A percentile compares a stretch with the other conserved stretches of the same genome.
These are phyloP conservation scores for Aspergillus sclerotioniger DNA, from an alignment of 495 filamentous ascomycete genomes.

Conservation along the genomic window DNA sequence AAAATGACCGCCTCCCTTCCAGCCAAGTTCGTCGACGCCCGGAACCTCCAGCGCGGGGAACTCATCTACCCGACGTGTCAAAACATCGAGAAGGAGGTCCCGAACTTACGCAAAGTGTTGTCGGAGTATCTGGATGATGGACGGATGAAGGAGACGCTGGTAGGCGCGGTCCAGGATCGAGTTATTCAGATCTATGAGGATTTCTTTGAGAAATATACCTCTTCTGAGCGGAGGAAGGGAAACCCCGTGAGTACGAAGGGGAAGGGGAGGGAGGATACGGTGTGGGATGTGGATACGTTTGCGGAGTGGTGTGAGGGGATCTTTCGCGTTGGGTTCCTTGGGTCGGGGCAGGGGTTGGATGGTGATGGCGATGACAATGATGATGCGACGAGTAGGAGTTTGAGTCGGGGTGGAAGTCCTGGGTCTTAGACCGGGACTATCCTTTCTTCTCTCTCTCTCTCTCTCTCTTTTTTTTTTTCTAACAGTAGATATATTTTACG, in stretches of 20 bases:
- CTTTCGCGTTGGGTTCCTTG: constrained; percentile 50
- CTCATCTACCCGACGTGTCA: constrained; percentile 39
- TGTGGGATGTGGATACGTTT: constrained; percentile 66
- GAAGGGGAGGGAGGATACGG: constrained; percentile 57
- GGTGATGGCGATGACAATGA: constrained; percentile 16
- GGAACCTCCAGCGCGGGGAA: constrained; percentile 37
- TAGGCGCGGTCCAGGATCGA: constrained; percentile 59
- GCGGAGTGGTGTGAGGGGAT: constrained; percentile 56
- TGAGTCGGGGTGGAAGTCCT: constrained; percentile 18
- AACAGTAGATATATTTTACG: background rate
- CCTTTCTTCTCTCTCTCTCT: constrained; percentile 4
- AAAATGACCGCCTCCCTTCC: constrained; percentile 55
- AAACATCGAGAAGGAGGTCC: constrained; percentile 55
- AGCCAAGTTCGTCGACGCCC: constrained; percentile 40
- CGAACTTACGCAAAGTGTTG: constrained; percentile 48
- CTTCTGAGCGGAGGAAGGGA: constrained; percentile 44
- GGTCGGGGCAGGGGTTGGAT: background rate
- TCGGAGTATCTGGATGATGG: constrained; percentile 59
- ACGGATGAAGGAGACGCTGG: constrained; percentile 60
- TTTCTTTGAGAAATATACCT: constrained; percentile 55
- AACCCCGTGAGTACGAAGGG: constrained; percentile 52
- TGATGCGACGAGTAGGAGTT: constrained; percentile 12
- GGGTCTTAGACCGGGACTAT: constrained; percentile 6
- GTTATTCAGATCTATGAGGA: constrained; percentile 59
- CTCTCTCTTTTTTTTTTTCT: background rate